A percentile compares a stretch with the other conserved stretches of the same genome.
Conservation (phyloP, 495 filamentous ascomycete genomes). For the Neurospora sp. region DNA sequence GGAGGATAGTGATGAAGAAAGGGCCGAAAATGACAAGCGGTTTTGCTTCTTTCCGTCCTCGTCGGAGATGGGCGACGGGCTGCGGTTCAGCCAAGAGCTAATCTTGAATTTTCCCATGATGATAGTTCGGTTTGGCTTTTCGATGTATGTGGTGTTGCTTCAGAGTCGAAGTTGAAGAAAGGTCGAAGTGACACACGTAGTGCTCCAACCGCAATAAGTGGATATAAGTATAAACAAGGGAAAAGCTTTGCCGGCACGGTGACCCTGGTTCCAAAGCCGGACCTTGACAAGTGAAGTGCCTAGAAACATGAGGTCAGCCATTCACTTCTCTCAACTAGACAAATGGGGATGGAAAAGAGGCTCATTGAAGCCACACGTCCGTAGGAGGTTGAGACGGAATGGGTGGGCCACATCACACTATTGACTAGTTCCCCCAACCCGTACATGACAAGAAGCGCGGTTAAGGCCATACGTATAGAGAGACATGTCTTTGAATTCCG, state of each 20-base stretch:
- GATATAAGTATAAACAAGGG: not conserved
- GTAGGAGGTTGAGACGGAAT: not conserved
- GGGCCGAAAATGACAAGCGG: slow-evolving; percentile 15
- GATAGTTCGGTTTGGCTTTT: not conserved
- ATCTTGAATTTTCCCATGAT: slow-evolving; percentile 26
- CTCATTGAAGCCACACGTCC: not conserved
- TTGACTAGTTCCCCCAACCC: not conserved
- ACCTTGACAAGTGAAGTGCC: not conserved
- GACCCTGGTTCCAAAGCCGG: not conserved
- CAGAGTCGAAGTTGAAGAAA: not conserved
- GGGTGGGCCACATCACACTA: not conserved
- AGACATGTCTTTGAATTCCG: not conserved
- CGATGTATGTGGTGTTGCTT: not conserved
- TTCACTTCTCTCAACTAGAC: not conserved
- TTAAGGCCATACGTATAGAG: not conserved
- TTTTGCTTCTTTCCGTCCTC: slow-evolving; percentile 24
- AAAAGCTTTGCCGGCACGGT: not conserved
- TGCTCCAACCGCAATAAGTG: not conserved
- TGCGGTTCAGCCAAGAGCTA: slow-evolving; percentile 20
- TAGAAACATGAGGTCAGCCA: not conserved
- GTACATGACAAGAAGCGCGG: not conserved
- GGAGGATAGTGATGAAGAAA: slow-evolving; percentile 8
- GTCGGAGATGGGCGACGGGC: slow-evolving; percentile 14
- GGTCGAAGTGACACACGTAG: not conserved
- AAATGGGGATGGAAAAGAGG: not conserved